phyloP scores from a whole-genome alignment of 495 filamentous ascomycete genomes.

The Penicillium samsonianum region DNA sequence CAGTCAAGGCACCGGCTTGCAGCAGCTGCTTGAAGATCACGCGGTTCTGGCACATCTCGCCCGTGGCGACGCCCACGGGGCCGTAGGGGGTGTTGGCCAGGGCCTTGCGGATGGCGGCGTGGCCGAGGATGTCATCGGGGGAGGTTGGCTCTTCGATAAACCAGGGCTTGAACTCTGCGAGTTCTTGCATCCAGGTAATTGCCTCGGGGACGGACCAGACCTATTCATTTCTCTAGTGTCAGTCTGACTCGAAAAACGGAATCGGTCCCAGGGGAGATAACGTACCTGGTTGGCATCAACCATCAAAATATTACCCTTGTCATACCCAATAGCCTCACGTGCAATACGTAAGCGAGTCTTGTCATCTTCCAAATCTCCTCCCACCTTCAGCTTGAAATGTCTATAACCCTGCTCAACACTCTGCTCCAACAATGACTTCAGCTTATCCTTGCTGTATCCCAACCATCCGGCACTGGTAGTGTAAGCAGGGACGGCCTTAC shows the following conservation, averaged over 20 bases:
- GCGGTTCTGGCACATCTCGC: slow-evolving; percentile 96
- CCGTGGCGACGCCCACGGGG: slow-evolving; percentile 81
- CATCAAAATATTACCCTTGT: slow-evolving; percentile 86
- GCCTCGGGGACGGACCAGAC: slow-evolving; percentile 92
- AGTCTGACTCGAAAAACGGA: not conserved
- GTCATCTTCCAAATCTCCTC: slow-evolving; percentile 70
- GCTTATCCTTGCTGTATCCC: slow-evolving; percentile 88
- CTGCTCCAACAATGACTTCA: slow-evolving; percentile 69
- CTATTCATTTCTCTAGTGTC: slow-evolving; percentile 24
- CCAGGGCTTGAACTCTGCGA: slow-evolving; percentile 87
- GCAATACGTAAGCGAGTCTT: slow-evolving; percentile 69
- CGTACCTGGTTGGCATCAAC: slow-evolving; percentile 87
- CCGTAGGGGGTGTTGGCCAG: slow-evolving; percentile 63
- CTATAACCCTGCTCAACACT: slow-evolving; percentile 73
- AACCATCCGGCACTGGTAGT: slow-evolving; percentile 92
- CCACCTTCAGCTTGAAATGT: slow-evolving; percentile 94
- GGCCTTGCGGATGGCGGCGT: slow-evolving; percentile 80
- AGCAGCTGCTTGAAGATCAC: slow-evolving; percentile 94
- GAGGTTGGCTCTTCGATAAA: slow-evolving; percentile 98
- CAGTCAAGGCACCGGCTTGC: slow-evolving; percentile 74
- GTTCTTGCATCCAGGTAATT: slow-evolving; percentile 80
- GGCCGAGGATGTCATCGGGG: slow-evolving; percentile 88
- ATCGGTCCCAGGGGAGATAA: not conserved
- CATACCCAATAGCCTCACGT: slow-evolving; percentile 80
- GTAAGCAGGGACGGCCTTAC: slow-evolving; percentile 80